phyloP scores from a whole-genome alignment of 805 yeast genomes.

The Candida nanaspora region DNA sequence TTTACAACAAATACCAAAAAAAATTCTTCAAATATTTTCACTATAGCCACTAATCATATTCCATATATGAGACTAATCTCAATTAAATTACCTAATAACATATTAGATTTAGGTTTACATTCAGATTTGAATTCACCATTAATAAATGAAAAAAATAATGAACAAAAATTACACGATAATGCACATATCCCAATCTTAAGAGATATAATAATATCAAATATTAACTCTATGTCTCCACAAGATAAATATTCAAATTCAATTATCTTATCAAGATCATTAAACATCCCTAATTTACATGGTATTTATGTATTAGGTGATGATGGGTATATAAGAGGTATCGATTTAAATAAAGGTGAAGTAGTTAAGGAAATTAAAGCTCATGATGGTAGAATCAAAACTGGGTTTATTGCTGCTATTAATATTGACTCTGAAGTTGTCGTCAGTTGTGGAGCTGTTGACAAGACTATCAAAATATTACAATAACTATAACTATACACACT shows the following conservation, averaged over 20 bases:
- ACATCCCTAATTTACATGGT: constrained; percentile 27
- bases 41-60: constrained; percentile 68
- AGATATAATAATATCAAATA: constrained; percentile 32
- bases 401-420: constrained; percentile 20
- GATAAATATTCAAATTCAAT: constrained; percentile 54
- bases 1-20: constrained; percentile 1
- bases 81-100: constrained; percentile 32
- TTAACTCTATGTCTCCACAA: constrained; percentile 54
- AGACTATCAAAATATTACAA: constrained; percentile 27
- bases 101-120: not conserved
- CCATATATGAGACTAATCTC: constrained; percentile 70
- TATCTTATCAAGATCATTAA: constrained; percentile 21
- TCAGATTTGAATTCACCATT: constrained; percentile 3
- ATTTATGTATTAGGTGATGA: constrained; percentile 68
- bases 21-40: constrained; percentile 32
- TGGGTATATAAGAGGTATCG: constrained; percentile 56
- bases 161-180: constrained; percentile 16
- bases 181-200: constrained; percentile 21
- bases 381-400: constrained; percentile 43
- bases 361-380: constrained; percentile 26
- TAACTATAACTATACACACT: not conserved
- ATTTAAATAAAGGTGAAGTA: constrained; percentile 32
- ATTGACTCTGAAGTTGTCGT: constrained; percentile 32
- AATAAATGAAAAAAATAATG: constrained; percentile 2
- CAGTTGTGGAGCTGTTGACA: constrained; percentile 45